phyloP scores from a whole-genome alignment of 805 yeast species.

The Metschnikowia shivogae region DNA sequence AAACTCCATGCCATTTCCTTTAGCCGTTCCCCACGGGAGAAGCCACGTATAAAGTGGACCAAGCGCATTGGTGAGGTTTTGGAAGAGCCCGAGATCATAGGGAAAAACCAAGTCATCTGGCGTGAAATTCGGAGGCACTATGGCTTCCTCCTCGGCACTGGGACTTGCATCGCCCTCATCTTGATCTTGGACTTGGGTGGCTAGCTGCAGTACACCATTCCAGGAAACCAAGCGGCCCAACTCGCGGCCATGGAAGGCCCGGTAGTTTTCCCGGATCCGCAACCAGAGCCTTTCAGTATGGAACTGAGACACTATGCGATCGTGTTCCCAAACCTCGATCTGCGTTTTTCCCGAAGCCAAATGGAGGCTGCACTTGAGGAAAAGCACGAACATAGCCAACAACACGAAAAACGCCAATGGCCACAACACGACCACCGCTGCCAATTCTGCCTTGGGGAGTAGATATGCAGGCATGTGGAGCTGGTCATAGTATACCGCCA shows the following conservation, averaged over 20 bases:
- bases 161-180: neutral
- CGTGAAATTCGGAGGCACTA: slow-evolving; percentile 39
- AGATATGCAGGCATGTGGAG: slow-evolving; percentile 55
- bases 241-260: slow-evolving; percentile 33
- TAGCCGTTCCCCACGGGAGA: slow-evolving; percentile 66
- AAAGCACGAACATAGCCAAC: slow-evolving; percentile 54
- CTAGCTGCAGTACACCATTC: slow-evolving; percentile 24
- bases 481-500: slow-evolving; percentile 42
- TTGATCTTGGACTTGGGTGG: neutral
- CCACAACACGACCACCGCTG: slow-evolving; percentile 49
- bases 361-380: slow-evolving; percentile 57
- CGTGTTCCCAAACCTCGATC: slow-evolving; percentile 90
- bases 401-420: slow-evolving; percentile 58
- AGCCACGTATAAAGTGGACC: slow-evolving; percentile 69
- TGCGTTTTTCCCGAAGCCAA: slow-evolving; percentile 72
- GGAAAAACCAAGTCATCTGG: slow-evolving; percentile 77
- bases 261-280: slow-evolving; percentile 44
- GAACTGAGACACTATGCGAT: slow-evolving; percentile 67
- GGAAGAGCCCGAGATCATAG: slow-evolving; percentile 63
- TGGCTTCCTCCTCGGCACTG: neutral
- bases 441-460: slow-evolving; percentile 48
- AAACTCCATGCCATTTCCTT: slow-evolving; percentile 57
- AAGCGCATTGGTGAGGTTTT: slow-evolving; percentile 48
- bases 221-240: slow-evolving; percentile 48
- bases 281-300: slow-evolving; percentile 52